These are phyloP conservation scores for Tolypocladium sp. DNA, from an alignment of 2,329 filamentous ascomycete genomes.

Conservation along the genomic window DNA sequence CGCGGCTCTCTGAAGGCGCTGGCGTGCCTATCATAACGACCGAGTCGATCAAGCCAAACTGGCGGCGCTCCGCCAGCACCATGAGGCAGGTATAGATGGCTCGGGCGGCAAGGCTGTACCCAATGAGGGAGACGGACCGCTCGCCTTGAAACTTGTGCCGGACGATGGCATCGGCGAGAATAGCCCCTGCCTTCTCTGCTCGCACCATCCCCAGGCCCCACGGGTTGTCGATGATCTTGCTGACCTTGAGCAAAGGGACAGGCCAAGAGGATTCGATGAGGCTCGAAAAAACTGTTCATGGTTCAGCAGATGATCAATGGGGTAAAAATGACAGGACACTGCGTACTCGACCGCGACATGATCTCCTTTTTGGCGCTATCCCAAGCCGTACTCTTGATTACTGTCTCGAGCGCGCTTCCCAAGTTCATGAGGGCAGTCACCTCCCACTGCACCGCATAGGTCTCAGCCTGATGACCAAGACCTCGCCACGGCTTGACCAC, in stretches of 20 bases:
- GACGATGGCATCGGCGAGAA: slow-evolving; percentile 72
- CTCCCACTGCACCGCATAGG: slow-evolving; percentile 81
- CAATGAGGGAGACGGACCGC: slow-evolving; percentile 69
- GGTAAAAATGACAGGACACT: neutral
- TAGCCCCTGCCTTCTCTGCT: slow-evolving; percentile 62
- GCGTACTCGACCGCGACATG: slow-evolving; percentile 35
- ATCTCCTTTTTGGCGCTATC: slow-evolving; percentile 50
- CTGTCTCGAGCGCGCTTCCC: slow-evolving; percentile 65
- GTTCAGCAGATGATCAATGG: slow-evolving; percentile 6
- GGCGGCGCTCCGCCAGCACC: slow-evolving; percentile 67
- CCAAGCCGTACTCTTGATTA: slow-evolving; percentile 79
- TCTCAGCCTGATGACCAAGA: slow-evolving; percentile 63
- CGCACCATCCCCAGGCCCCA: slow-evolving; percentile 69
- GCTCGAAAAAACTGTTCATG: slow-evolving; percentile 37
- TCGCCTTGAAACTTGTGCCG: slow-evolving; percentile 72
- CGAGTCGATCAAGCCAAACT: slow-evolving; percentile 80
- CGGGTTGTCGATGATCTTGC: slow-evolving; percentile 71
- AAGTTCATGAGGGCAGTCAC: slow-evolving; percentile 67
- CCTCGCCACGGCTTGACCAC: slow-evolving; percentile 64
- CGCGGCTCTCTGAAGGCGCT: slow-evolving; percentile 58
- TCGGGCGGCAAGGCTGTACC: slow-evolving; percentile 73
- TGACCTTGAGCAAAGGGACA: slow-evolving; percentile 52
- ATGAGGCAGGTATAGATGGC: slow-evolving; percentile 80
- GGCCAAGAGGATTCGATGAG: slow-evolving; percentile 56
- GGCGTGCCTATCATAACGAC: slow-evolving; percentile 79